Base-by-base conservation (phyloP, 441 rosid genomes). In the Capsella rubella region DNA sequence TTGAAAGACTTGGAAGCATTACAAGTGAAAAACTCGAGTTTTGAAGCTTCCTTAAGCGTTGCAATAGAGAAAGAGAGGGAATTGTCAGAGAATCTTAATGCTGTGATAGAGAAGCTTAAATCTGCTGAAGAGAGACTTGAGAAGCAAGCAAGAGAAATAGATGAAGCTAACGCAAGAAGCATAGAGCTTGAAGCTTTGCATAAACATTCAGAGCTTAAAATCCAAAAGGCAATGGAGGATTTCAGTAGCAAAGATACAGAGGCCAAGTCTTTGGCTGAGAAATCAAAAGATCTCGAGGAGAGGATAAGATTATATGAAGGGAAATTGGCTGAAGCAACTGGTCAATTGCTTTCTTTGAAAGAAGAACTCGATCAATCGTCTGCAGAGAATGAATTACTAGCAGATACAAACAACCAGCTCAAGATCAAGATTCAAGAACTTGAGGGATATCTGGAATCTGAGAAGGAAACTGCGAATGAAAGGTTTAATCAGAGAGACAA, bases 361-460 rank as follows among this genome's bases (percentile, higher is more conserved):
- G 90, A 84, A 75, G 94, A 89, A 64, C 45, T 94, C 74, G 86
- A 92, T 57, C 81, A 66, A 58, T 79, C 87, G 11, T 64, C 64
- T 18, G 84, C 86, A 16, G 94, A 92, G 69, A 89, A 84, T 63
- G 87, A 88, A 69, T 77, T 87, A 42, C 75, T 95, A 62, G 85
- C 81, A 18, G 88, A 81, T 79, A 85, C 92, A 73, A 95, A 87
- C 80, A 83, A 71, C 66, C 90, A 92, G 65, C 96, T 92, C 31
- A 87, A 87, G 78, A 67, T 69, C 57, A 88, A 82, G 83, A 80
- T 92, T 49, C 84, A 86, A 64, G 95, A 92, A 74, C 93, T 92
- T 62, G 84, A 89, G 60, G 90, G 88, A 65, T 59, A 76, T 80
- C 77, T 91, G 8, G 76, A 72, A 74, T 64, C 83, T 21, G 83